Evolutionary conservation across 495 filamentous ascomycete genomes (phyloP).

Genomic region (Penicillium simplicissimum): DNA sequence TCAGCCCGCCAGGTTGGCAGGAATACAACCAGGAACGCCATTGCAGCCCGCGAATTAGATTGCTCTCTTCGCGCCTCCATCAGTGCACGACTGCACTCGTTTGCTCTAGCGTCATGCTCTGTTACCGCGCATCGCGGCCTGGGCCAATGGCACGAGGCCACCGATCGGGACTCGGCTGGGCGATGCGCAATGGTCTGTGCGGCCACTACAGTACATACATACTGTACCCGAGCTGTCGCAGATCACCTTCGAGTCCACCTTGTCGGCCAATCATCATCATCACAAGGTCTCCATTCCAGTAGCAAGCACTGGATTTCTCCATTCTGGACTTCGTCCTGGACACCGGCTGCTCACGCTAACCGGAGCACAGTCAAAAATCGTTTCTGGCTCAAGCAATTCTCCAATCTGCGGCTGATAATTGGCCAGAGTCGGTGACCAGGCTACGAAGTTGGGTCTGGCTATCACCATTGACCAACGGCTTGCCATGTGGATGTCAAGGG

Average conservation of each 20-base stretch:
- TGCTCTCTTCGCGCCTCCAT: neutral
- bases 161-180: too few species aligned
- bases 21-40: neutral
- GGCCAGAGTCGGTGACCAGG: neutral
- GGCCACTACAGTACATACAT: neutral
- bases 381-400: neutral
- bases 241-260: neutral
- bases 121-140: too few species aligned
- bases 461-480: constrained; percentile 4
- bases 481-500: constrained; percentile 3
- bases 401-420: neutral
- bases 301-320: too few species aligned
- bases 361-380: constrained; percentile 6
- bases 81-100: too few species aligned
- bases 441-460: neutral
- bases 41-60: neutral
- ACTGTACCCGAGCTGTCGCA: constrained; percentile 11
- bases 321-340: too few species aligned
- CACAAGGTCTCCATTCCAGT: neutral
- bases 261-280: neutral
- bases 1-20: too few species aligned
- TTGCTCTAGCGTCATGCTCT: constrained; percentile 4
- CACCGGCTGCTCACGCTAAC: constrained; percentile 4
- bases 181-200: constrained; percentile 8
- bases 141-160: too few species aligned